A percentile compares a stretch with the other conserved stretches of the same genome.
Conservation (phyloP, 2,329 filamentous ascomycete genomes). For the Purpureocillium takamizusanense region DNA sequence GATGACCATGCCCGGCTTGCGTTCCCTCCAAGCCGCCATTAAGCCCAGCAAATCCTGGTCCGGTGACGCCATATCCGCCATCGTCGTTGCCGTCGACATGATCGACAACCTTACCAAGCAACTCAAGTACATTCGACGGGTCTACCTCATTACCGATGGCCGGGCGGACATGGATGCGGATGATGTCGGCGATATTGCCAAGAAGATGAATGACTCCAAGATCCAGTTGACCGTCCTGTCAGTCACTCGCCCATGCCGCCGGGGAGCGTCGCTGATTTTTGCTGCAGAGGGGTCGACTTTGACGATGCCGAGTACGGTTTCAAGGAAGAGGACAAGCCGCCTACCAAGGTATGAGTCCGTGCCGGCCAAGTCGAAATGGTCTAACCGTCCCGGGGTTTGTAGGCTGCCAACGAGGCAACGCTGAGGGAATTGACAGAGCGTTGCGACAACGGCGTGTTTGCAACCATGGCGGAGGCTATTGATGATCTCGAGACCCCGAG, state of each 20-base stretch:
- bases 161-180: conserved; percentile 63
- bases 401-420: conserved; percentile 58
- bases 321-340: conserved; percentile 80
- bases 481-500: conserved; percentile 69
- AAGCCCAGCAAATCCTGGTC: conserved; percentile 56
- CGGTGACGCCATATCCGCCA: conserved; percentile 81
- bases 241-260: conserved; percentile 26
- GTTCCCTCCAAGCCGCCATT: conserved; percentile 53
- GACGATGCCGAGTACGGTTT: conserved; percentile 83
- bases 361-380: not conserved
- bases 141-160: conserved; percentile 81
- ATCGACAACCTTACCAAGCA: conserved; percentile 72
- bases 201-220: conserved; percentile 63
- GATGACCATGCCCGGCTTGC: conserved; percentile 59
- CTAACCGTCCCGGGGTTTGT: not conserved
- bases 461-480: conserved; percentile 80
- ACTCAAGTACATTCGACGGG: conserved; percentile 70
- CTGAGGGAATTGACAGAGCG: conserved; percentile 57
- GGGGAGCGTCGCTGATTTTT: not conserved
- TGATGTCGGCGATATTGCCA: conserved; percentile 58
- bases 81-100: conserved; percentile 81
- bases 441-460: conserved; percentile 61
- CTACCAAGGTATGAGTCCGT: conserved; percentile 47
- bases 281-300: conserved; percentile 74
- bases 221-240: conserved; percentile 76